These are phyloP conservation scores for Apiotrichum akiyoshidainum DNA, from an alignment of 1,284 basidiomycete genomes.

Conservation along the genomic window DNA sequence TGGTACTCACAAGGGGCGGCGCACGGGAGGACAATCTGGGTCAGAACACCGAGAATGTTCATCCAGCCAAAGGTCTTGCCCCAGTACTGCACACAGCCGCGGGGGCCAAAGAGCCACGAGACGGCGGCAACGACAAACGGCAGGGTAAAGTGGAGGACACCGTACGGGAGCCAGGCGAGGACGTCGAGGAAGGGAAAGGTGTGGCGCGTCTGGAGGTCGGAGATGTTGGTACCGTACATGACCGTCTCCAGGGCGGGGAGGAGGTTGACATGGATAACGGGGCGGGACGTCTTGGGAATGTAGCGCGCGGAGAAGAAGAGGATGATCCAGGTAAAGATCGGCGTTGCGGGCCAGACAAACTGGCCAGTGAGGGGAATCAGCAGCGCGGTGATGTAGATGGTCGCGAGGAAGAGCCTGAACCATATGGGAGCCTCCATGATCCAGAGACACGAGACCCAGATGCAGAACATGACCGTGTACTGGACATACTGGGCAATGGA, in stretches of 20 bases:
- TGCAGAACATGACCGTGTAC: slow-evolving; percentile 59
- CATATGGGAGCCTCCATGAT: slow-evolving; percentile 60
- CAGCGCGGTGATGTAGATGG: slow-evolving; percentile 65
- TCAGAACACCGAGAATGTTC: slow-evolving; percentile 83
- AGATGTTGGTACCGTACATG: slow-evolving; percentile 94
- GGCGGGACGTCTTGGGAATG: slow-evolving; percentile 71
- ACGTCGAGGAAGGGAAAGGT: slow-evolving; percentile 90
- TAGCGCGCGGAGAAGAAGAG: slow-evolving; percentile 82
- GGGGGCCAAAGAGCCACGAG: slow-evolving; percentile 74
- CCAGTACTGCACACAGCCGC: slow-evolving; percentile 79
- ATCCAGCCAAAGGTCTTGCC: slow-evolving; percentile 87
- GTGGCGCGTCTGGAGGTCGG: slow-evolving; percentile 88
- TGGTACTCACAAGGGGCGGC: slow-evolving; percentile 69
- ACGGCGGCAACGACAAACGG: slow-evolving; percentile 77
- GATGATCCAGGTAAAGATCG: slow-evolving; percentile 79
- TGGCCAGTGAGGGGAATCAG: slow-evolving; percentile 85
- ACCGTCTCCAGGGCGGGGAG: slow-evolving; percentile 92
- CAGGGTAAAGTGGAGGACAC: slow-evolving; percentile 80
- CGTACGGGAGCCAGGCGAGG: slow-evolving; percentile 93
- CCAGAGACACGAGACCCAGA: slow-evolving; percentile 70
- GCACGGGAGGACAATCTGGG: slow-evolving; percentile 87
- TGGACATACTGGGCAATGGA: slow-evolving; percentile 59
- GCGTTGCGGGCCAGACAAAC: slow-evolving; percentile 85
- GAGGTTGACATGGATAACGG: slow-evolving; percentile 82
- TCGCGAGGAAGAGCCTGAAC: slow-evolving; percentile 80